These are phyloP conservation scores for Lomentospora prolificans DNA, from an alignment of 2,329 filamentous ascomycete genomes.

Conservation along the genomic window DNA sequence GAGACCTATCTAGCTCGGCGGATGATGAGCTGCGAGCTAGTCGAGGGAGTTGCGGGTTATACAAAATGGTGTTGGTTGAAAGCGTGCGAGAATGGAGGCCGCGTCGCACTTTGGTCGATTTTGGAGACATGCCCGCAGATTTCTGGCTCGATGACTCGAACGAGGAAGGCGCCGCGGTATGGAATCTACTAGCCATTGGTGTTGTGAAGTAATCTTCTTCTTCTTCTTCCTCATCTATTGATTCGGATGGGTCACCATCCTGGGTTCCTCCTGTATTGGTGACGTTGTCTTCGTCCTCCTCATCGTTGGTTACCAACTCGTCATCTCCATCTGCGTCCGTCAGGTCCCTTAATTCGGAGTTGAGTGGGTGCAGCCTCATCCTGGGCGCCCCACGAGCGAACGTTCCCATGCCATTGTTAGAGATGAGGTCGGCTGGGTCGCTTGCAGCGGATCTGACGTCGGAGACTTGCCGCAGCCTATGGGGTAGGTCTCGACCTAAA, in stretches of 20 bases:
- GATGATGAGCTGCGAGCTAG: constrained; percentile 30
- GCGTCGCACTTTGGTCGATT: not conserved
- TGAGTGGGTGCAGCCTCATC: not conserved
- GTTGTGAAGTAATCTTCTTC: constrained; percentile 47
- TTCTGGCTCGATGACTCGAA: constrained; percentile 3
- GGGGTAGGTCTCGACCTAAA: constrained; percentile 36
- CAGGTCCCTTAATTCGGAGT: constrained; percentile 34
- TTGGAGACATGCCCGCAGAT: not conserved
- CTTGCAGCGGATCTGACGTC: constrained; percentile 51
- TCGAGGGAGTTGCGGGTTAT: constrained; percentile 52
- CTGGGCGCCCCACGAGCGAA: constrained; percentile 18
- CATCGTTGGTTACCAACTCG: constrained; percentile 74
- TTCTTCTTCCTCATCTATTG: constrained; percentile 20
- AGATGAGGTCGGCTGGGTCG: constrained; percentile 54
- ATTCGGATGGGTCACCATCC: constrained; percentile 16
- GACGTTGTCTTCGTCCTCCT: constrained; percentile 50
- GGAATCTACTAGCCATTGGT: constrained; percentile 33
- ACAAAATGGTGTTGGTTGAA: constrained; percentile 77
- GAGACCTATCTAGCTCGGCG: constrained; percentile 27
- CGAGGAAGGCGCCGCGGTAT: constrained; percentile 20
- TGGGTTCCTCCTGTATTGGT: constrained; percentile 25
- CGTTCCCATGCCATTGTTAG: constrained; percentile 33
- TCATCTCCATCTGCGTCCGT: constrained; percentile 85
- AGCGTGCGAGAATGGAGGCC: constrained; percentile 58
- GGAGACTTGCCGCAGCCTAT: constrained; percentile 39